Evolutionary conservation across 78 protist genomes (phyloP), one percentile per base, ranked within the genome.

Genomic region (Dictyostelium citrinum): DNA sequence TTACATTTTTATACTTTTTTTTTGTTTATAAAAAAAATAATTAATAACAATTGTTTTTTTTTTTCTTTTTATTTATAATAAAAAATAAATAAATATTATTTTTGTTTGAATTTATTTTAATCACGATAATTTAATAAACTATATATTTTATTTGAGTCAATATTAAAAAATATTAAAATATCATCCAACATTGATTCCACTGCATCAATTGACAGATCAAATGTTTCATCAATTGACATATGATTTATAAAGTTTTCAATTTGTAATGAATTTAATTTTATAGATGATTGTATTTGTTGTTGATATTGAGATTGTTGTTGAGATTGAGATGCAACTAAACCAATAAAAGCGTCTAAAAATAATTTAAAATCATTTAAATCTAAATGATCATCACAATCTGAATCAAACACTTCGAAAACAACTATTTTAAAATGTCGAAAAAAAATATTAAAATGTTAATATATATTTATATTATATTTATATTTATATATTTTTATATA

Each of bases 131-230:
- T 67, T 39, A 72, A 37, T 20, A 76, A 17, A 33, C 22, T 22
- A 76, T 76, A 76, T n/a, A 76, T 39, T 45, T 76, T 76, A 76
- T 76, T 76, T 11, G 82, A 33, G 9, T 46, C 41, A 11, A 76
- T 76, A 45, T 45, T 24, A 76, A 76, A 76, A 17, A 24, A 45
- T 5, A 33, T 8, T 39, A 76, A 45, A 12, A 76, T 45, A 33
- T 76, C 82, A 45, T 27, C 37, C 41, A 76, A 45, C 17, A 33
- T 17, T 45, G 55, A 43, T 45, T 76, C 82, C 12, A 76, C 35
- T 5, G 8, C 6, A 22, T 74, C 81, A 41, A 33, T 39, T 16
- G 45, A 29, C 2, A 74, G 5, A 29, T 16, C 16, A 9, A 35
- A 37, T n/a, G 20, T 16, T 39, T 74, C 81, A 33, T 14, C 29